Evolutionary conservation across 108 stramenopile species (phyloP), one percentile per base, ranked within the genome.

Genomic region (Aurantiochytrium sp.): DNA sequence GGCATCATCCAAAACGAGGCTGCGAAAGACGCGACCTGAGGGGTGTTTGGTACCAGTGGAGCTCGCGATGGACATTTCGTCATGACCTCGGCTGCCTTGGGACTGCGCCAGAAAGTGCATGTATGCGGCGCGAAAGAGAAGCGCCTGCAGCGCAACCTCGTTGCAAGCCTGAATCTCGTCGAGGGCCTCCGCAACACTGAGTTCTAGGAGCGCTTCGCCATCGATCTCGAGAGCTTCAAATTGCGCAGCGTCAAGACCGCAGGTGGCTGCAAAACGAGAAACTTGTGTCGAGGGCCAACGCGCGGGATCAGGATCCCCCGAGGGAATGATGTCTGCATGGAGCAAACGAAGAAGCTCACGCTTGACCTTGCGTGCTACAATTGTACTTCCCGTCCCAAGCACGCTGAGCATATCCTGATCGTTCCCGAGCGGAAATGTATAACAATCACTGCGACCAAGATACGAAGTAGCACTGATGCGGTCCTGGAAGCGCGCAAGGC

Each of bases 321-420:
- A 12, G 25, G 51, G 23, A 35, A 35, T 2, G 19, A 16, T 45
- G 23, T 47, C 45, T 14, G 49, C 49, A 53, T 6, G 8, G n/a
- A 83, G 76, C 51, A 83, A 35, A 12, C 76, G 6, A 12, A 83
- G 51, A 1, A 83, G 76, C 4, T 83, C 76, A 6, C 76, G 45
- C 28, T 83, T 83, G n/a, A 35, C 76, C 76, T 83, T 83, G 45
- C 76, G 76, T 12, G 76, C 76, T 6, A 83, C 76, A 28, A 83
- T 83, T 2, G 76, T 83, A 23, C 76, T 83, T 14, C 76, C 12
- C 49, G 76, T 83, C 16, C 76, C 76, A 12, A 83, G 76, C 51
- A 53, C 76, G 49, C 25, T 47, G 25, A 53, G 49, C 76, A 83
- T 53, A 12, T 83, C 51, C 45, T 83, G 76, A 35, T 83, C 76